A percentile compares a stretch with the other conserved stretches of the same genome.
These are phyloP conservation scores for Actinidia polygama DNA, from an alignment of 179 eudicot species.

Conservation along the genomic window DNA sequence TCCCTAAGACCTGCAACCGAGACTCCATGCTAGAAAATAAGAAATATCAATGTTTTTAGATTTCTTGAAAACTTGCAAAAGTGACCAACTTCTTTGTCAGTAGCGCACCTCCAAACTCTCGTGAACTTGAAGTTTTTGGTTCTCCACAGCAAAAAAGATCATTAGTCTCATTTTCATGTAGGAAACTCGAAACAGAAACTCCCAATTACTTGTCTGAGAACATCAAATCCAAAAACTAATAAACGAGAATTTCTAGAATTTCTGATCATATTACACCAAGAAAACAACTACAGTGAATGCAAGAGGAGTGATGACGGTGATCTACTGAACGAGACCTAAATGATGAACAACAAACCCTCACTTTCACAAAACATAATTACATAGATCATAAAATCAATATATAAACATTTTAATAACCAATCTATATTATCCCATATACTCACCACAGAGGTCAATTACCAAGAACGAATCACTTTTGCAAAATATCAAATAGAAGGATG, in stretches of 20 bases:
- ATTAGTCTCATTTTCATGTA: conserved; percentile 98
- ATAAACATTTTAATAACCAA: too few species aligned
- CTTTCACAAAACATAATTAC: too few species aligned
- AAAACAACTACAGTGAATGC: background rate
- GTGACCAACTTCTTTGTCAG: background rate
- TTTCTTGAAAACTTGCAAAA: background rate
- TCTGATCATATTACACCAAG: background rate
- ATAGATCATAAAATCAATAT: too few species aligned
- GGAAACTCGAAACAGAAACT: conserved; percentile 89
- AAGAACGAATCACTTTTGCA: too few species aligned
- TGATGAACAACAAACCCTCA: too few species aligned
- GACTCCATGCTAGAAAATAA: conserved; percentile 74
- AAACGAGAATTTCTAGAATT: background rate
- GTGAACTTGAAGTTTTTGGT: conserved; percentile 85
- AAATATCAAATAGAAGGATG: too few species aligned
- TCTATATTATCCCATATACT: too few species aligned
- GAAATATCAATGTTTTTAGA: conserved; percentile 15
- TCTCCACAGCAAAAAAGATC: conserved; percentile 83
- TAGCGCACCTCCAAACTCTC: conserved; percentile 85
- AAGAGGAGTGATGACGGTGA: background rate
- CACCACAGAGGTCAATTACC: too few species aligned
- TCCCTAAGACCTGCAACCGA: too few species aligned
- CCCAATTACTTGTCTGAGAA: conserved; percentile 68
- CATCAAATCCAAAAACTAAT: background rate
- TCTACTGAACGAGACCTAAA: too few species aligned